Conservation (phyloP, 306 rosid species). For the Pyrus communis region DNA sequence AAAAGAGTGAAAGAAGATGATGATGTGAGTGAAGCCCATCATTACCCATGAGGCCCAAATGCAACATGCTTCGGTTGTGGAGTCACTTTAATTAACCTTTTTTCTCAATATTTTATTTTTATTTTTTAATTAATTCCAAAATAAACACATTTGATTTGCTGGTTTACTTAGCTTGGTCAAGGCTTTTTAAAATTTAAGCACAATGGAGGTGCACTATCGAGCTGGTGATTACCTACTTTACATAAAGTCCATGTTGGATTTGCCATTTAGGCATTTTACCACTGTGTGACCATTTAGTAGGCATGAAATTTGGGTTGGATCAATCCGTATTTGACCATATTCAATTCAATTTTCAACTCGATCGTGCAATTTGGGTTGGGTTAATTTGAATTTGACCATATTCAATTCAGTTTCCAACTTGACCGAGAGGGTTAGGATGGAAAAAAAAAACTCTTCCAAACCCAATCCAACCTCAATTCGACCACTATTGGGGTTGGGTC, state of each 20-base stretch:
- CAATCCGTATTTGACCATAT: too few species aligned
- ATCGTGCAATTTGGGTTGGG: too few species aligned
- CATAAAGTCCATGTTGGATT: not conserved
- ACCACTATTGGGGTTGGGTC: too few species aligned
- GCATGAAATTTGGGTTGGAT: too few species aligned
- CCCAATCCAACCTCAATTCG: too few species aligned
- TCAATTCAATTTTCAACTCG: too few species aligned
- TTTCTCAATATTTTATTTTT: constrained; percentile 5
- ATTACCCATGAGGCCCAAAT: constrained; percentile 50
- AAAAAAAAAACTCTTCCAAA: too few species aligned
- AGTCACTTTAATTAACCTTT: constrained; percentile 59
- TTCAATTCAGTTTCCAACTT: too few species aligned
- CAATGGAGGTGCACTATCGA: not conserved
- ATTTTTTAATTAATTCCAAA: not conserved
- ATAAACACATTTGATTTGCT: not conserved
- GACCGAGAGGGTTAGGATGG: too few species aligned
- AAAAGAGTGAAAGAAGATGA: not conserved
- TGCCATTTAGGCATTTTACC: not conserved
- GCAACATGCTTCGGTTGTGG: constrained; percentile 45
- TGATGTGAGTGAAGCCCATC: constrained; percentile 34
- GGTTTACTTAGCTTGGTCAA: not conserved
- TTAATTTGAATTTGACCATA: too few species aligned
- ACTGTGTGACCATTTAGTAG: not conserved
- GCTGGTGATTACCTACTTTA: not conserved
- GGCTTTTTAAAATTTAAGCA: not conserved